Evolutionary conservation across 2,329 filamentous ascomycete genomes (phyloP).

Genomic region (Calcarisporium arbuscula): DNA sequence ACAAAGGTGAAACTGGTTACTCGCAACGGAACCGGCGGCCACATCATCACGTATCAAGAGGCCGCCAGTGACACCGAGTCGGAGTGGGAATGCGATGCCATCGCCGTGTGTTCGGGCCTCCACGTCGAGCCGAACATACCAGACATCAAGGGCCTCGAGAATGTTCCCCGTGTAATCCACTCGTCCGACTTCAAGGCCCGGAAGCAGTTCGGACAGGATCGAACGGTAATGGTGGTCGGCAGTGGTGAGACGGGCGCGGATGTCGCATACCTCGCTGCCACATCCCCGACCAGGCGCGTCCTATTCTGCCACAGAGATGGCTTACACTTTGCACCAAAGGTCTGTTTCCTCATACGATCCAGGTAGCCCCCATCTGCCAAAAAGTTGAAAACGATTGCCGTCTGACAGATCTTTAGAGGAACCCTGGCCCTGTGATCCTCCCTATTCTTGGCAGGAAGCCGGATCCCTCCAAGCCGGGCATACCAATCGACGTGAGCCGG

Average conservation of each 20-base stretch:
- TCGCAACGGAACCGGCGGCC: constrained; percentile 3
- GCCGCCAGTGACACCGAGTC: not conserved
- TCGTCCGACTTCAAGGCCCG: constrained; percentile 35
- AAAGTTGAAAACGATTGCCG: not conserved
- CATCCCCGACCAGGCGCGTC: constrained; percentile 30
- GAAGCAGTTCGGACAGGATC: constrained; percentile 30
- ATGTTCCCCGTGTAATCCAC: constrained; percentile 30
- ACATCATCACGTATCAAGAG: constrained; percentile 5
- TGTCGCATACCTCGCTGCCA: constrained; percentile 34
- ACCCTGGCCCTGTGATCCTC: constrained; percentile 12
- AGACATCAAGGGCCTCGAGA: constrained; percentile 27
- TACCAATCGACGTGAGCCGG: constrained; percentile 34
- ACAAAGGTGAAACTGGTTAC: constrained; percentile 22
- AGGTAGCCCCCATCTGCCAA: not conserved
- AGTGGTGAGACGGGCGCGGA: constrained; percentile 39
- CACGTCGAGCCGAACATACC: constrained; percentile 32
- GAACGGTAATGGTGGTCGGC: constrained; percentile 35
- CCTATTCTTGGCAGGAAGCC: constrained; percentile 12
- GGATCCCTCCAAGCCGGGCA: constrained; percentile 19
- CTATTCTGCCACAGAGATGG: constrained; percentile 36
- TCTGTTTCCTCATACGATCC: constrained; percentile 6
- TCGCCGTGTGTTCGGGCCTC: constrained; percentile 36
- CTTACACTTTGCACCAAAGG: constrained; percentile 34
- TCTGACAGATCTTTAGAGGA: too few species aligned
- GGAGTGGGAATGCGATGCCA: constrained; percentile 32